Conservation (phyloP, 2,329 filamentous ascomycete genomes). For the Colletotrichum plurivorum region DNA sequence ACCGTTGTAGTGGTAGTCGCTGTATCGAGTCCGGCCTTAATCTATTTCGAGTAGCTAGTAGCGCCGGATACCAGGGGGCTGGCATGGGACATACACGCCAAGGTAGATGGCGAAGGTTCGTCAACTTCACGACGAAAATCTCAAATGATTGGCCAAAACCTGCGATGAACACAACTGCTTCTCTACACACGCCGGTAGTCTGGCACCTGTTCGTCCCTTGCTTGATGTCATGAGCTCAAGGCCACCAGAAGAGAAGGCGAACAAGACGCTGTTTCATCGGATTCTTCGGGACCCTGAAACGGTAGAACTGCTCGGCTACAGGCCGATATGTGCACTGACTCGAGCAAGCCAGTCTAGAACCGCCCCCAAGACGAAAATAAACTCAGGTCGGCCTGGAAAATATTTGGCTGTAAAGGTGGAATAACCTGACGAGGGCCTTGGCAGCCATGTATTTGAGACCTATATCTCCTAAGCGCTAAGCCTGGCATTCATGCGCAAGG, state of each 20-base stretch:
- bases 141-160: too few species aligned
- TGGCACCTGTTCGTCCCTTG: not conserved
- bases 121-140: too few species aligned
- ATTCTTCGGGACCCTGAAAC: conserved; percentile 12
- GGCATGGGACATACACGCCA: too few species aligned
- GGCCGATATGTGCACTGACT: conserved; percentile 9
- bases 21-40: not conserved
- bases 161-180: too few species aligned
- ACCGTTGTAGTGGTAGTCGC: too few species aligned
- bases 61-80: not conserved
- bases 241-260: not conserved
- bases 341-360: conserved; percentile 4
- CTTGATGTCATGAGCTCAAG: not conserved
- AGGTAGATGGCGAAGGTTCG: too few species aligned
- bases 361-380: not conserved
- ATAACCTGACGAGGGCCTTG: not conserved
- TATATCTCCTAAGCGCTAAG: conserved; percentile 5
- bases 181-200: too few species aligned
- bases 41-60: not conserved
- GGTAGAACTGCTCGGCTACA: not conserved
- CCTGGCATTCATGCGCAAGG: conserved; percentile 2
- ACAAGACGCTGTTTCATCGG: not conserved
- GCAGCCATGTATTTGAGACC: conserved; percentile 9
- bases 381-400: not conserved
- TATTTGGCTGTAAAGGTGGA: not conserved